phyloP scores from a whole-genome alignment of 2,329 filamentous ascomycete genomes.

The Scedosporium apiospermum region DNA sequence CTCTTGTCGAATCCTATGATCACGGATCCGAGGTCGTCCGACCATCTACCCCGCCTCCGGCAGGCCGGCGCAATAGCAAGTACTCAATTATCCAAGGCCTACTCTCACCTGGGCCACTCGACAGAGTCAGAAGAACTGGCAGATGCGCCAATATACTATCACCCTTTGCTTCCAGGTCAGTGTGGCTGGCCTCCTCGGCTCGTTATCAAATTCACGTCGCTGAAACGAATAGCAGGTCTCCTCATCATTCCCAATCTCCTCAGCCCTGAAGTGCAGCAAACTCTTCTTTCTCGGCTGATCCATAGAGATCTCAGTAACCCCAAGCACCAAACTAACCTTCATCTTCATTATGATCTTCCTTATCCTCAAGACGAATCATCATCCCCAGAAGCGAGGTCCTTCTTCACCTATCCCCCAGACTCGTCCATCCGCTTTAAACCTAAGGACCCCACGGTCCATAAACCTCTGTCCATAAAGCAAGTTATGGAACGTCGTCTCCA shows the following conservation, averaged over 20 bases:
- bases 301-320: slow-evolving; percentile 67
- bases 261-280: slow-evolving; percentile 56
- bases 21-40: slow-evolving; percentile 31
- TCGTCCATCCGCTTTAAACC: slow-evolving; percentile 51
- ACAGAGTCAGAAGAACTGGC: slow-evolving; percentile 19
- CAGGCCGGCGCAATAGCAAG: slow-evolving; percentile 32
- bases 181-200: slow-evolving; percentile 2
- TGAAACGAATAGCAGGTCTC: slow-evolving; percentile 48
- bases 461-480: slow-evolving; percentile 57
- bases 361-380: slow-evolving; percentile 32
- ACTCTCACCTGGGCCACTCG: slow-evolving; percentile 28
- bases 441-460: slow-evolving; percentile 65
- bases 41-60: slow-evolving; percentile 33
- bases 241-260: slow-evolving; percentile 68
- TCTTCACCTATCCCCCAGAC: slow-evolving; percentile 42
- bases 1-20: slow-evolving; percentile 46
- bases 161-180: slow-evolving; percentile 60
- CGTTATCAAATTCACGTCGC: neutral
- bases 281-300: slow-evolving; percentile 63
- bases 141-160: slow-evolving; percentile 48
- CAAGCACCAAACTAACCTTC: slow-evolving; percentile 78
- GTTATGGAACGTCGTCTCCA: slow-evolving; percentile 73
- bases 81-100: slow-evolving; percentile 31
- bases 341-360: slow-evolving; percentile 65
- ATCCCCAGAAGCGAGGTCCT: slow-evolving; percentile 27